These are phyloP conservation scores for Aureoboletus auriporus DNA, from an alignment of 768 basidiomycete species.

Conservation along the genomic window DNA sequence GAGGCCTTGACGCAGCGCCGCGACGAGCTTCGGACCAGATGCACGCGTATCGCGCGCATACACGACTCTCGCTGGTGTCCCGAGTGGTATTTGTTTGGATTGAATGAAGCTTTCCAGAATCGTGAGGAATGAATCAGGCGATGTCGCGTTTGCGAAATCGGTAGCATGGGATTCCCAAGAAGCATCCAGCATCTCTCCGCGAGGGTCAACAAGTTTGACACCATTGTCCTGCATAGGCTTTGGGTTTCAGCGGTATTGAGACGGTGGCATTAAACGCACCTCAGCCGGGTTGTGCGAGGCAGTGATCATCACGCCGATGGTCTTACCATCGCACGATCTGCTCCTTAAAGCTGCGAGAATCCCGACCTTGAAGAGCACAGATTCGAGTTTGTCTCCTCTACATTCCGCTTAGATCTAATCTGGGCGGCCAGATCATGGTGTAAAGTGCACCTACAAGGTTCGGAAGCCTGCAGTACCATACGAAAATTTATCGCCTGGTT, in stretches of 20 bases:
- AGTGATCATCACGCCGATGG: constrained; percentile 97
- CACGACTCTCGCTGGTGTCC: constrained; percentile 75
- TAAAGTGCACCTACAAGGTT: constrained; percentile 60
- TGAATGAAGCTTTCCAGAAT: constrained; percentile 61
- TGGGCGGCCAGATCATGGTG: constrained; percentile 1
- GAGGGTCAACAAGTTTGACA: constrained; percentile 96
- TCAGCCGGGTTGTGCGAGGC: constrained; percentile 99
- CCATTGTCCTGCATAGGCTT: constrained; percentile 78
- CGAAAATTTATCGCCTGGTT: constrained; percentile 61
- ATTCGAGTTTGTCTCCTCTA: constrained; percentile 72
- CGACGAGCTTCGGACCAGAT: constrained; percentile 71
- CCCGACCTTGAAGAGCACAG: constrained; percentile 92
- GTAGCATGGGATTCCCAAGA: constrained; percentile 93
- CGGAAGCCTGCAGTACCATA: constrained; percentile 97
- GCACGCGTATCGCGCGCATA: constrained; percentile 94
- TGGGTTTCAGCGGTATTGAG: constrained; percentile 1
- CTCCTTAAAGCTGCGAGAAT: constrained; percentile 87
- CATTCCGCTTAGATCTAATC: constrained; percentile 9
- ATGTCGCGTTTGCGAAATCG: constrained; percentile 74
- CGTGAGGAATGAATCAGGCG: constrained; percentile 67
- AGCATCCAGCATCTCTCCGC: constrained; percentile 94
- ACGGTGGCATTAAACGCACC: constrained; percentile 40
- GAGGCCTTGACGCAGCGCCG: constrained; percentile 81
- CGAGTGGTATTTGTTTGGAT: constrained; percentile 68
- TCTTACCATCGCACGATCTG: constrained; percentile 85